A percentile compares a stretch with the other conserved stretches of the same genome.
These are phyloP conservation scores for Podospora bellae-mahoneyi DNA, from an alignment of 495 filamentous ascomycete genomes.

Conservation along the genomic window DNA sequence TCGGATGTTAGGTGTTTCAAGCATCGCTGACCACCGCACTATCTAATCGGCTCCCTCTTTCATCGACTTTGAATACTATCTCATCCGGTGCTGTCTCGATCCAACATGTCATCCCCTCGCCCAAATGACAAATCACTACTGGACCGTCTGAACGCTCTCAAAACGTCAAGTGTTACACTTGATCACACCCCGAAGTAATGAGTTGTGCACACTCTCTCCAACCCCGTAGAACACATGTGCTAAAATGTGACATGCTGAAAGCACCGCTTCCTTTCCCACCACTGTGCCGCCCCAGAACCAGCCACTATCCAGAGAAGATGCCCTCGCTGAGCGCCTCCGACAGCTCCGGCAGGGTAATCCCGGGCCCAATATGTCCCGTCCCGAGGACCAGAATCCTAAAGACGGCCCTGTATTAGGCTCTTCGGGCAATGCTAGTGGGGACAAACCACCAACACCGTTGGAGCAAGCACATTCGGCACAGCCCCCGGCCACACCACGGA, in stretches of 20 bases:
- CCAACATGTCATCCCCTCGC: neutral
- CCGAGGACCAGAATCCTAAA: neutral
- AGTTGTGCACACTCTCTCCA: slow-evolving; percentile 3
- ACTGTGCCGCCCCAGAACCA: slow-evolving; percentile 2
- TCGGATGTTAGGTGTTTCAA: slow-evolving; percentile 1
- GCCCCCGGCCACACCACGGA: neutral
- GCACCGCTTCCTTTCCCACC: slow-evolving; percentile 5
- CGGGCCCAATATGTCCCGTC: slow-evolving; percentile 14
- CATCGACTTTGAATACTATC: neutral
- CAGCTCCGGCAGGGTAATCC: slow-evolving; percentile 31
- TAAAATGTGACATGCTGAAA: slow-evolving; percentile 16
- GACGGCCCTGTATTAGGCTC: neutral
- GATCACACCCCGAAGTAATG: slow-evolving; percentile 36
- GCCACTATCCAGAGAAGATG: slow-evolving; percentile 41
- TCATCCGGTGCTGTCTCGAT: neutral
- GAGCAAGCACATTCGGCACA: neutral
- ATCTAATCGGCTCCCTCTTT: slow-evolving; percentile 6
- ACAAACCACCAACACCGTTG: neutral
- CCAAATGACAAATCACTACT: slow-evolving; percentile 78
- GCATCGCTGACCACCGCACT: neutral
- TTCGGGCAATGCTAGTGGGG: neutral
- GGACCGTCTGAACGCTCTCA: slow-evolving; percentile 77
- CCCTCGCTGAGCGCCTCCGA: slow-evolving; percentile 42
- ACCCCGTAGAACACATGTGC: neutral
- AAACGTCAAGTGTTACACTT: slow-evolving; percentile 37